Percentiles rank a stretch among this genome's conserved stretches.
Evolutionary conservation across 495 filamentous ascomycete genomes (phyloP).

Genomic region (Neurospora pannonica): DNA sequence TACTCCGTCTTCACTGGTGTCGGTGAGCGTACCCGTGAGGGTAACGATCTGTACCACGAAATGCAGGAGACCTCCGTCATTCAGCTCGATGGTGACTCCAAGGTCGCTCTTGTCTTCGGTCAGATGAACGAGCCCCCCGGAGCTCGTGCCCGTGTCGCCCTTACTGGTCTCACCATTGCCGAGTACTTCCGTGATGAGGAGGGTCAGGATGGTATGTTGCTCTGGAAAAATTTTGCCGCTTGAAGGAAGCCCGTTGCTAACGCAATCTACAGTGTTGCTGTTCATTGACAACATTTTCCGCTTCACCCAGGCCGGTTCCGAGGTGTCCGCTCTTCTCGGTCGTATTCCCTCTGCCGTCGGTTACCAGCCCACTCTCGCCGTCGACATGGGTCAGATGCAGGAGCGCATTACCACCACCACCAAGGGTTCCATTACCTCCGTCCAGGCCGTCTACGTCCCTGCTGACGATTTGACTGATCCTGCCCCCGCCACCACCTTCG

Average conservation of each 20-base stretch:
- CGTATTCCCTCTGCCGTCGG: conserved; percentile 99
- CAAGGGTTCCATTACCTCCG: conserved; percentile 98
- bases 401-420: conserved; percentile 99
- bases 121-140: conserved; percentile 99
- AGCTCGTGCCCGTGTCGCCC: conserved; percentile 98
- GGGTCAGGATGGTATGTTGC: conserved; percentile 73
- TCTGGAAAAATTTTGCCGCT: background rate
- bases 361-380: conserved; percentile 99
- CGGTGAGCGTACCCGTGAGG: conserved; percentile 99
- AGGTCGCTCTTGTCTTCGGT: conserved; percentile 98
- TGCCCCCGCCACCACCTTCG: conserved; percentile 98
- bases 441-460: conserved; percentile 99
- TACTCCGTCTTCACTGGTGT: conserved; percentile 99
- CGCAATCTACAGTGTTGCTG: conserved; percentile 60
- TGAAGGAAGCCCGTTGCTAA: background rate
- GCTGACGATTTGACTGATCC: conserved; percentile 99
- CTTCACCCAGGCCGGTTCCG: conserved; percentile 99
- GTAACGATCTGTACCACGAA: conserved; percentile 99
- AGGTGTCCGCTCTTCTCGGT: conserved; percentile 98
- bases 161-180: conserved; percentile 82
- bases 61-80: conserved; percentile 99
- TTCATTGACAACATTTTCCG: conserved; percentile 99
- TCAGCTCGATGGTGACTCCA: conserved; percentile 96
- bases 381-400: conserved; percentile 99
- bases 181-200: conserved; percentile 98